Percentiles rank a stretch among this genome's conserved stretches.
Evolutionary conservation across 805 yeast species (phyloP).

Genomic region (Starmerella stigmatis): DNA sequence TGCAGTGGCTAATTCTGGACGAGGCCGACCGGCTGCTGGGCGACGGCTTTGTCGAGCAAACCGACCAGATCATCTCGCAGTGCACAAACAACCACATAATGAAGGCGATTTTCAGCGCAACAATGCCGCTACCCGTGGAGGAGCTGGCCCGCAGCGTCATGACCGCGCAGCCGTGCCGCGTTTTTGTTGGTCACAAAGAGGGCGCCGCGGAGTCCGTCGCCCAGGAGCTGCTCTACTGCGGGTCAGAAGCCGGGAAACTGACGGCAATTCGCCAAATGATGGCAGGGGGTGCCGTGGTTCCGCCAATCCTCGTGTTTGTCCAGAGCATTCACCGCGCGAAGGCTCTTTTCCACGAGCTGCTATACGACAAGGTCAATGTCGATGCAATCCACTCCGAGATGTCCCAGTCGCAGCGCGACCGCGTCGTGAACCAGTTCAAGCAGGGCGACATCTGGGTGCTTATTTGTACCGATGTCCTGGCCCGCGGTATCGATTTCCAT

Average conservation of each 20-base stretch:
- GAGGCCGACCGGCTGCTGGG: slow-evolving; percentile 94
- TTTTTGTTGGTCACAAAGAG: slow-evolving; percentile 86
- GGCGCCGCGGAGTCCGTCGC: slow-evolving; percentile 79
- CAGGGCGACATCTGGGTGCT: slow-evolving; percentile 91
- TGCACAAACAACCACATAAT: slow-evolving; percentile 40
- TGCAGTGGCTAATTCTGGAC: slow-evolving; percentile 75
- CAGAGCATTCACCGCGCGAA: slow-evolving; percentile 91
- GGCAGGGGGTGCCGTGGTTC: slow-evolving; percentile 61
- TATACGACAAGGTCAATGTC: slow-evolving; percentile 84
- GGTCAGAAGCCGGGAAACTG: slow-evolving; percentile 91
- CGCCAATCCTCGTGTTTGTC: slow-evolving; percentile 85
- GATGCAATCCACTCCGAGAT: slow-evolving; percentile 95
- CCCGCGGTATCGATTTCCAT: slow-evolving; percentile 95
- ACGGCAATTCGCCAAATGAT: slow-evolving; percentile 84
- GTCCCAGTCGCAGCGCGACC: slow-evolving; percentile 77
- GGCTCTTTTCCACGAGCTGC: slow-evolving; percentile 82
- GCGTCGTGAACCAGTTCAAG: slow-evolving; percentile 71
- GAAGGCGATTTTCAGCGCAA: slow-evolving; percentile 85
- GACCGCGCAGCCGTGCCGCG: slow-evolving; percentile 65
- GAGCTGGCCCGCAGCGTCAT: slow-evolving; percentile 75
- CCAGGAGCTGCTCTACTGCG: slow-evolving; percentile 75
- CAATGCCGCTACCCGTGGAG: slow-evolving; percentile 88
- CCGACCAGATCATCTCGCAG: slow-evolving; percentile 66
- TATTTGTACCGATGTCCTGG: slow-evolving; percentile 89
- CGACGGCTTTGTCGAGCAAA: slow-evolving; percentile 76